Conservation (phyloP, 192 early-diverging fungal genomes). For the Rhizoclosmatium sp. region DNA sequence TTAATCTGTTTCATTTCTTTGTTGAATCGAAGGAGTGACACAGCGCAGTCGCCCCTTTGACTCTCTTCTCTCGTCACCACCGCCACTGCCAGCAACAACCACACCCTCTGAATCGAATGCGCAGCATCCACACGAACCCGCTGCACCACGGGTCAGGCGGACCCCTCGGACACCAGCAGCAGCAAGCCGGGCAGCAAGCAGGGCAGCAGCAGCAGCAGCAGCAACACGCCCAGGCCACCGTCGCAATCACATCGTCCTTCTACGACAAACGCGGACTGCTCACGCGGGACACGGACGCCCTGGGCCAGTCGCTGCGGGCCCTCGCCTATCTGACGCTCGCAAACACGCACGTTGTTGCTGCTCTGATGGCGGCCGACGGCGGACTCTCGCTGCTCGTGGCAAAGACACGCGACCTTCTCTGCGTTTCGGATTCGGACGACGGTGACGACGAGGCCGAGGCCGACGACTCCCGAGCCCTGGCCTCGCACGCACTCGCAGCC, state of each 20-base stretch:
- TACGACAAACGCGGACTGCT: constrained; percentile 97
- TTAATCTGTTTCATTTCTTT: too few relatives aligned
- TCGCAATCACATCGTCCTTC: constrained; percentile 45
- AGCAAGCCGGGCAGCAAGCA: not conserved
- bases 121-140: not conserved
- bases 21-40: not conserved
- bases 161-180: not conserved
- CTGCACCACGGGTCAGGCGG: not conserved
- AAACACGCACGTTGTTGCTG: constrained; percentile 76
- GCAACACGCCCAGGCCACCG: not conserved
- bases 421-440: not conserved
- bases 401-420: constrained; percentile 56
- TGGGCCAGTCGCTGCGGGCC: constrained; percentile 89
- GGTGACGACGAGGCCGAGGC: not conserved
- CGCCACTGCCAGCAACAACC: not conserved
- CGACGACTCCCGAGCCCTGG: not conserved
- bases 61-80: too few relatives aligned
- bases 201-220: not conserved
- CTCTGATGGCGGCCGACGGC: constrained; percentile 85
- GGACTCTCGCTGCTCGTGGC: constrained; percentile 87
- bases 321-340: constrained; percentile 86
- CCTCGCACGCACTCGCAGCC: constrained; percentile 52
- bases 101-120: not conserved
- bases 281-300: constrained; percentile 84
- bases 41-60: too few relatives aligned